Conservation (phyloP, 768 basidiomycete genomes). For the Tremella fuciformis region DNA sequence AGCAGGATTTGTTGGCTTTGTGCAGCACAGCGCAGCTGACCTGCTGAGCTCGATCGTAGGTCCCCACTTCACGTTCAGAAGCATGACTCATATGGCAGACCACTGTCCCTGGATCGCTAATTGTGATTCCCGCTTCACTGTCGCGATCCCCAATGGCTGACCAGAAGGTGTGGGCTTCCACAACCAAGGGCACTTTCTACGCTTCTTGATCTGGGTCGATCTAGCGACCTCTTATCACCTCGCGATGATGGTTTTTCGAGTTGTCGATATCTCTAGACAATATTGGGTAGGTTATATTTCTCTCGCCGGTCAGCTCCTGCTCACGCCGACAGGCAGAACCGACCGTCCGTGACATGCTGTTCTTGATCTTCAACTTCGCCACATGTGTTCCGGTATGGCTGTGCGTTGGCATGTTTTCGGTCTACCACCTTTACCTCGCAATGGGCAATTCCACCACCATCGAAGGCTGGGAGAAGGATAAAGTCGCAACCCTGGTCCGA, state of each 20-base stretch:
- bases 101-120: conserved; percentile 53
- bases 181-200: conserved; percentile 75
- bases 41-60: conserved; percentile 24
- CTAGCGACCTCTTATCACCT: conserved; percentile 83
- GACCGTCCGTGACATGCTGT: conserved; percentile 66
- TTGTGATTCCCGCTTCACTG: conserved; percentile 18
- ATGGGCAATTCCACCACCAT: conserved; percentile 87
- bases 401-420: conserved; percentile 82
- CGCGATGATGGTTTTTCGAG: conserved; percentile 71
- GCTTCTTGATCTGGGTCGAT: conserved; percentile 90
- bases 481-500: conserved; percentile 76
- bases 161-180: conserved; percentile 75
- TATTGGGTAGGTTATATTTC: conserved; percentile 19
- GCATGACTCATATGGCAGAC: conserved; percentile 24
- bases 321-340: conserved; percentile 62
- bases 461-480: conserved; percentile 97
- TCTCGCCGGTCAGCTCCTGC: background rate
- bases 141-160: conserved; percentile 61
- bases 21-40: background rate
- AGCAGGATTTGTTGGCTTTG: background rate
- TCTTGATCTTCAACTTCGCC: conserved; percentile 83
- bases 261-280: conserved; percentile 45
- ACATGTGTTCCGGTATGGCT: conserved; percentile 80
- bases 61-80: background rate
- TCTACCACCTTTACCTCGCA: conserved; percentile 82